Evolutionary conservation across 495 filamentous ascomycete species (phyloP), one percentile per base, ranked within the genome.

Genomic region (Penicillium cinerascens): DNA sequence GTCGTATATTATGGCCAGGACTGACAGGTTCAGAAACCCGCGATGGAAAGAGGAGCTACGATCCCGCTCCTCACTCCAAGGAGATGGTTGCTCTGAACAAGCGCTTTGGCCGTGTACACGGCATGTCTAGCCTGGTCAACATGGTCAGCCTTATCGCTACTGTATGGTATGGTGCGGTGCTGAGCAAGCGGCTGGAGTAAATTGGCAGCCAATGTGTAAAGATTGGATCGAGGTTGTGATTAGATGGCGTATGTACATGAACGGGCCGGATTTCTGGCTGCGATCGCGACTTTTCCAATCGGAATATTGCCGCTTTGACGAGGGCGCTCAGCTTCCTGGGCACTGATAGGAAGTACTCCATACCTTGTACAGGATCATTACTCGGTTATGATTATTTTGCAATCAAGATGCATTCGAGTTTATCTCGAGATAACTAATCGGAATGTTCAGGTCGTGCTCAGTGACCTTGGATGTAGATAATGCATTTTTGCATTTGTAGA

Each of bases 61-160:
- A 96, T 49, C 66, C 74, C 21, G 77, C 79, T 15, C 83, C 88
- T 27, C 87, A 92, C 56, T 89, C 86, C 6, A 78, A 85, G 65
- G 88, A 88, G 72, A 96, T 96, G 91, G 54, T 77, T 53, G 76
- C 75, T 22, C 66, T 97, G 64, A 97, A 96, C 73, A 87, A 82
- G 74, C 75, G 72, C 60, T 97, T 97, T 73, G 80, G 78, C 5
- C 78, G 75, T 39, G 70, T 96, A 44, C 92, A 97, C 73, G 89
- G 92, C 18, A 61, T 83, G 16, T 91, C 87, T 20, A 83, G 86
- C 43, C 59, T 91, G 55, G 58, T 92, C 39, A 96, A 95, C 65
- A 52, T 96, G 56, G 74, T 77, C 20, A 82, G 81, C 13, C 71
- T 93, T 41, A 51, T 86, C 44, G 80, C 79, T 2, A 85, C 85